Evolutionary conservation across 2,329 filamentous ascomycete genomes (phyloP).

Genomic region (Nakataea oryzae): DNA sequence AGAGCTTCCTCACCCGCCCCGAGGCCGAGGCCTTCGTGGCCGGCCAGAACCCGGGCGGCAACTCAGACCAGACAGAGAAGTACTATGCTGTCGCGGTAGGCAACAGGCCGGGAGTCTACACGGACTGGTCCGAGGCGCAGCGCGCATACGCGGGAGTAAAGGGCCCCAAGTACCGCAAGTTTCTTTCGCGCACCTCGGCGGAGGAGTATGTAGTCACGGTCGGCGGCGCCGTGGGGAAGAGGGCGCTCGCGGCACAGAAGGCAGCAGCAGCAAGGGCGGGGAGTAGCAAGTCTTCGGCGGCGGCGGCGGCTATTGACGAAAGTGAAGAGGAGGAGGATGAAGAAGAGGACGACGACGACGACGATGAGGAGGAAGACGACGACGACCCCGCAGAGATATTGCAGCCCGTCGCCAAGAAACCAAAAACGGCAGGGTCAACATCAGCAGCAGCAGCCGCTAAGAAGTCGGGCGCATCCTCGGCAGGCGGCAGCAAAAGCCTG

Average conservation of each 20-base stretch:
- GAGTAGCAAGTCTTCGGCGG: conserved; percentile 23
- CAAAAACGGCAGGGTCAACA: conserved; percentile 17
- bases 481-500: conserved; percentile 14
- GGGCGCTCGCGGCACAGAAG: conserved; percentile 23
- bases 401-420: conserved; percentile 23
- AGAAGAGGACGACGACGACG: conserved; percentile 11
- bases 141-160: conserved; percentile 66
- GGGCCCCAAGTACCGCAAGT: conserved; percentile 60
- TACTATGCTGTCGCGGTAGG: conserved; percentile 55
- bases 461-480: background rate
- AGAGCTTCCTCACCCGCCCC: conserved; percentile 61
- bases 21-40: conserved; percentile 73
- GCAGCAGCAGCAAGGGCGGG: conserved; percentile 19
- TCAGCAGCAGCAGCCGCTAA: background rate
- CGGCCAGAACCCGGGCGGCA: conserved; percentile 39
- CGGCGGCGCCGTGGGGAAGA: conserved; percentile 20
- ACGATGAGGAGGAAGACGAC: conserved; percentile 14
- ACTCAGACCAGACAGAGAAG: conserved; percentile 28
- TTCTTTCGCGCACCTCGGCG: conserved; percentile 59
- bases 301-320: conserved; percentile 8
- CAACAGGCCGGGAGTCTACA: conserved; percentile 47
- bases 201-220: conserved; percentile 58
- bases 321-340: conserved; percentile 6
- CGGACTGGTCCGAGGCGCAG: conserved; percentile 57
- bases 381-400: conserved; percentile 20